Evolutionary conservation across 768 basidiomycete species (phyloP).

Genomic region (Tylopilus subfusipes): DNA sequence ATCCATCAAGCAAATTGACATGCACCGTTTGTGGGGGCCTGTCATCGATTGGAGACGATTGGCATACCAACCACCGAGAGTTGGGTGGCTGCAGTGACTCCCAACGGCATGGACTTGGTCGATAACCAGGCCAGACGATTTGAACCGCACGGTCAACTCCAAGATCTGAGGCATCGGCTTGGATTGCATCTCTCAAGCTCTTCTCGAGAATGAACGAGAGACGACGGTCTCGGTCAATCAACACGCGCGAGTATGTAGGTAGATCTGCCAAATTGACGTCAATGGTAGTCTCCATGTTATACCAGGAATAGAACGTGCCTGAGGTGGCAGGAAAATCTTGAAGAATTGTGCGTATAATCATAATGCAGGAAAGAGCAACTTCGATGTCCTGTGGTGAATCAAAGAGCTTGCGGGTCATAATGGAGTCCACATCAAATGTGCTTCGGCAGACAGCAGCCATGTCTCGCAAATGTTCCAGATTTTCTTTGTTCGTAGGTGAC

Average conservation of each 20-base stretch:
- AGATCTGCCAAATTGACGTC: background rate
- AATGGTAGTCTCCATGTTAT: too few species aligned
- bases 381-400: slow-evolving; percentile 23
- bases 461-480: slow-evolving; percentile 30
- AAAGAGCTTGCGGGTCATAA: slow-evolving; percentile 2
- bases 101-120: slow-evolving; percentile 22
- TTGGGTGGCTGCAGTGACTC: slow-evolving; percentile 1
- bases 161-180: background rate
- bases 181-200: background rate
- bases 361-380: slow-evolving; percentile 18
- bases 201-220: slow-evolving; percentile 27
- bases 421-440: slow-evolving; percentile 26
- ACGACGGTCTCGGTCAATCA: slow-evolving; percentile 31
- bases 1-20: slow-evolving; percentile 24
- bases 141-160: slow-evolving; percentile 21
- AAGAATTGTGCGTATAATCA: slow-evolving; percentile 29
- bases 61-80: slow-evolving; percentile 23
- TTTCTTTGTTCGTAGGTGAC: slow-evolving; percentile 11
- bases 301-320: background rate
- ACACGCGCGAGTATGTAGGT: slow-evolving; percentile 6
- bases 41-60: slow-evolving; percentile 5
- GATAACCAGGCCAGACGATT: slow-evolving; percentile 24
- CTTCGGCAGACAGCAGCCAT: slow-evolving; percentile 39
- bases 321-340: background rate
- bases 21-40: slow-evolving; percentile 22